Conservation (phyloP, 108 stramenopile species). For the Cyclotella baltica region DNA sequence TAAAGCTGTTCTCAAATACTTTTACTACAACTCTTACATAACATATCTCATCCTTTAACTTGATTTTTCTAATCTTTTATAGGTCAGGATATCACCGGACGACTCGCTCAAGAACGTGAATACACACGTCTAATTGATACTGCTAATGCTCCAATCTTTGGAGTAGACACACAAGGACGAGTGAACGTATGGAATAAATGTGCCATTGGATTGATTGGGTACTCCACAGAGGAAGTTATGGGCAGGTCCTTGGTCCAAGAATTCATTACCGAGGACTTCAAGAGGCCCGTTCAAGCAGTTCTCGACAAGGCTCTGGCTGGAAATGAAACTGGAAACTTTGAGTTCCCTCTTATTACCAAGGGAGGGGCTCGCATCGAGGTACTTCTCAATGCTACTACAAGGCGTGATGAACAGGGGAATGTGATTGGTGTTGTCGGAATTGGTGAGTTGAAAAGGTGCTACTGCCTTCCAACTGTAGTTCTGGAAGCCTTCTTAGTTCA, state of each 20-base stretch:
- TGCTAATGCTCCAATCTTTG: conserved; percentile 68
- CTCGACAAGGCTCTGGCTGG: conserved; percentile 62
- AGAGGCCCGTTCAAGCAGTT: conserved; percentile 61
- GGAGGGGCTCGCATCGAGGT: conserved; percentile 36
- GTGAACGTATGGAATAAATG: conserved; percentile 70
- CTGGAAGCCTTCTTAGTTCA: too few relatives aligned
- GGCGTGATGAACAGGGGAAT: conserved; percentile 37
- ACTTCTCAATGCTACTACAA: conserved; percentile 58
- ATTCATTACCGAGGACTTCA: conserved; percentile 69
- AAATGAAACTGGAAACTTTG: conserved; percentile 70
- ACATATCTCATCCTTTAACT: too few relatives aligned
- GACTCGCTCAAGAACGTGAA: conserved; percentile 26
- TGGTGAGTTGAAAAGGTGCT: not conserved
- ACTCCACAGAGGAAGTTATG: conserved; percentile 71
- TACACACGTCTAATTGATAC: conserved; percentile 56
- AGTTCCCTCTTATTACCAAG: conserved; percentile 34
- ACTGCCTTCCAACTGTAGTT: too few relatives aligned
- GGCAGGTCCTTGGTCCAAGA: conserved; percentile 66
- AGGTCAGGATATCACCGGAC: conserved; percentile 66
- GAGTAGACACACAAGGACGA: conserved; percentile 53
- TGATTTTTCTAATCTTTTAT: conserved; percentile 15
- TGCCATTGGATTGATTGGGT: conserved; percentile 65
- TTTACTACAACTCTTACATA: too few relatives aligned
- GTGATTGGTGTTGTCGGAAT: too few relatives aligned
- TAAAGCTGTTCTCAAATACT: too few relatives aligned